These are phyloP conservation scores for Boletus tomentosulus DNA, from an alignment of 768 basidiomycete genomes.

Conservation along the genomic window DNA sequence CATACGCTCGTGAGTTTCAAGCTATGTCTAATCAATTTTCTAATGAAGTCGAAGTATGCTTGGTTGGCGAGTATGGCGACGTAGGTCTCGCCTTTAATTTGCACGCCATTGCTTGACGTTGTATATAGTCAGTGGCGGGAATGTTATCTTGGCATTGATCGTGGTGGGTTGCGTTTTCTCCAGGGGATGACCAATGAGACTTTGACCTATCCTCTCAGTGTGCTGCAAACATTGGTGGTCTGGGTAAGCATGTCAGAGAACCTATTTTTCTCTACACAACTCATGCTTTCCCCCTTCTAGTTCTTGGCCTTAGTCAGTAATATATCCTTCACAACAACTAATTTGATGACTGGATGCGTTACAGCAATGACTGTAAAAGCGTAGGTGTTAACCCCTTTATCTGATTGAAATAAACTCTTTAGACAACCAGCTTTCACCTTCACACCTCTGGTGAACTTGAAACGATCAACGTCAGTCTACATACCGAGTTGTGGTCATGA, in stretches of 20 bases:
- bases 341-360: not conserved
- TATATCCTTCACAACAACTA: not conserved
- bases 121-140: slow-evolving; percentile 36
- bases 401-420: not conserved
- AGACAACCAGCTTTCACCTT: slow-evolving; percentile 35
- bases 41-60: slow-evolving; percentile 37
- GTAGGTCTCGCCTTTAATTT: slow-evolving; percentile 31
- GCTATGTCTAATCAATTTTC: not conserved
- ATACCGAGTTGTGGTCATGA: not conserved
- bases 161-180: slow-evolving; percentile 37
- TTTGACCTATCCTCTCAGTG: slow-evolving; percentile 23
- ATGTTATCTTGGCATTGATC: slow-evolving; percentile 36
- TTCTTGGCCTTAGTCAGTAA: slow-evolving; percentile 9
- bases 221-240: slow-evolving; percentile 37
- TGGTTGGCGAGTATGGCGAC: slow-evolving; percentile 42
- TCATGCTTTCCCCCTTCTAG: not conserved
- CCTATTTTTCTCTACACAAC: not conserved
- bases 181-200: not conserved
- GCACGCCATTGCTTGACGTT: slow-evolving; percentile 24
- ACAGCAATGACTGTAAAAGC: slow-evolving; percentile 49
- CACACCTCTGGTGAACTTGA: slow-evolving; percentile 34
- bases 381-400: slow-evolving; percentile 28
- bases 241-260: slow-evolving; percentile 35
- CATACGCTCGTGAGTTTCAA: slow-evolving; percentile 35
- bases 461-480: slow-evolving; percentile 35